Evolutionary conservation across 2,329 filamentous ascomycete species (phyloP).

Genomic region (Pseudogymnoascus sp.): DNA sequence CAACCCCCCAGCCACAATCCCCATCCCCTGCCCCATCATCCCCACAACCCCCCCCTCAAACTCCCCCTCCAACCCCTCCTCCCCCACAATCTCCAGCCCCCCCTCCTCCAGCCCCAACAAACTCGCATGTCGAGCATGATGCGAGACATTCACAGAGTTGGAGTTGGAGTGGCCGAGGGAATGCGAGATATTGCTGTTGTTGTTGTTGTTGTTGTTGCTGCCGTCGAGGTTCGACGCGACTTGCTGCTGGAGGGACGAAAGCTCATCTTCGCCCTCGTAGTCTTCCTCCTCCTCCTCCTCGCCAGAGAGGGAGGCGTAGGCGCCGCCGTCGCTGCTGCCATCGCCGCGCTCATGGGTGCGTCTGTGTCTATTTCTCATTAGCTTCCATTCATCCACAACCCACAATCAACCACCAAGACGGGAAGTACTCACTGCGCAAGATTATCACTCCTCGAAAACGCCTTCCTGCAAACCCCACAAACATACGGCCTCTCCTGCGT

Average conservation of each 20-base stretch:
- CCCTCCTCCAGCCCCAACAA: not conserved
- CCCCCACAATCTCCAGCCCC: not conserved
- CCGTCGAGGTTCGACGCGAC: slow-evolving; percentile 60
- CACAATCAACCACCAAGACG: too few species aligned
- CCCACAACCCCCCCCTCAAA: not conserved
- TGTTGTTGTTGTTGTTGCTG: too few species aligned
- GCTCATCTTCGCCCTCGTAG: slow-evolving; percentile 71
- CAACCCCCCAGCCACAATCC: not conserved
- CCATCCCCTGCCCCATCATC: not conserved
- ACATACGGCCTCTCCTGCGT: slow-evolving; percentile 98
- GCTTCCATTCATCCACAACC: too few species aligned
- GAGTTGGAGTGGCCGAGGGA: not conserved
- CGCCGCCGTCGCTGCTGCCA: slow-evolving; percentile 47
- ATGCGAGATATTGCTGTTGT: too few species aligned
- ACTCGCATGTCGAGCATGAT: not conserved
- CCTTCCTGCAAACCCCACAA: slow-evolving; percentile 96
- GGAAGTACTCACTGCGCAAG: slow-evolving; percentile 79
- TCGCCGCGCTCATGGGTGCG: slow-evolving; percentile 77
- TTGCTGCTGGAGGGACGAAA: slow-evolving; percentile 65
- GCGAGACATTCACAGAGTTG: too few species aligned
- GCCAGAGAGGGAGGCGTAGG: slow-evolving; percentile 49
- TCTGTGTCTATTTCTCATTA: slow-evolving; percentile 44
- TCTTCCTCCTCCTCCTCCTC: slow-evolving; percentile 84
- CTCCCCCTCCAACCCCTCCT: not conserved
- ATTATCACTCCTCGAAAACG: slow-evolving; percentile 97